Base-by-base conservation (phyloP, 441 rosid species). In the Gossypium aridum region DNA sequence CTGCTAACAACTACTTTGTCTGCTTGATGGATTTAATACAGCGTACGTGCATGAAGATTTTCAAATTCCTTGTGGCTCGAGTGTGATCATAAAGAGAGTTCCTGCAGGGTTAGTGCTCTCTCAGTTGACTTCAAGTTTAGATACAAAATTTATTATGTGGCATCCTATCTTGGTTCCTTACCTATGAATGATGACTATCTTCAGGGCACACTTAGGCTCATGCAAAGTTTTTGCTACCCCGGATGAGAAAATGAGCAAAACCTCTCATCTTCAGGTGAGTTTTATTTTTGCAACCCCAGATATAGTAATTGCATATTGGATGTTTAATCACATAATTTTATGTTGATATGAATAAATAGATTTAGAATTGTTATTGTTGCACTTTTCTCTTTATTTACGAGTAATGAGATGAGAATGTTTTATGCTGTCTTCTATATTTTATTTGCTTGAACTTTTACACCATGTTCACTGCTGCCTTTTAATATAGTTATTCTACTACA, bases 31-130 rank as follows among this genome's bases (percentile, higher is more conserved):
- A 16, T 56, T 72, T 61, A 12, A 16, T 78, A 68, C 88, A 87
- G 89, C 83, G 73, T 84, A 78, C 75, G 7, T 2, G 1, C 80
- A 85, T 2, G 88, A 81, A 68, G 81, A 70, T 59, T 49, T 70
- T 47, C 78, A 80, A 77, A 79, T 87, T 72, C 80, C 79, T 31
- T 74, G 83, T 39, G 85, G 88, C 62, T 83, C 88, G 2, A 80
- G 87, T 54, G 83, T 83, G 76, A 84, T 86, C 72, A 73, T 87
- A 69, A 87, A 86, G 79, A 85, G 89, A 75, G 85, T 87, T 55
- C 89, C 87, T 55, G 86, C 79, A 3, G 81, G 83, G 70, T 65
- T 77, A 9, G 75, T n/a, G 34, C 82, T 69, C 54, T 22, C 34
- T 51, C 25, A 9, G 10, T 53, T 53, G 22, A 53, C 17, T 49